Evolutionary conservation across 306 rosid species (phyloP), one percentile per base, ranked within the genome.

Genomic region (Pyrus bretschneideri): DNA sequence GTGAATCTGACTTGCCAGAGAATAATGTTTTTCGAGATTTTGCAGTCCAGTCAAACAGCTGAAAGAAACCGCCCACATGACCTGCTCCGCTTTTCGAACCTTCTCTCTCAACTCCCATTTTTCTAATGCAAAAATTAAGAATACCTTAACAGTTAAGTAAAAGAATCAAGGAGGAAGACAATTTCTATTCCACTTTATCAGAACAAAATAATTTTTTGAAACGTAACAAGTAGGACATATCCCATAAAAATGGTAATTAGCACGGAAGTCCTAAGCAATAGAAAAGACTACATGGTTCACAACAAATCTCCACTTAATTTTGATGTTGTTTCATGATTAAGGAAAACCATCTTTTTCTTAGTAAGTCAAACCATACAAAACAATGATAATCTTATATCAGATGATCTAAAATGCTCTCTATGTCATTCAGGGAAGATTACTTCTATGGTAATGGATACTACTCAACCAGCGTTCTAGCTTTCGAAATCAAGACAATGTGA

Each of bases 1-100:
- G 87, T 70, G 73, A 72, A 51, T 87, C 97, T 46, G 86, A 79
- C 77, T 90, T 90, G 79, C 85, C 77, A 11, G 97, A 78, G 82
- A 95, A 95, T 67, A 95, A 81, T 72, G 89, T 95, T 84, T 95
- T 95, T 9, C 96, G 89, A 13, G 97, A 89, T 82, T 95, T 95
- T 45, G 97, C 80, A 58, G 79, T 90, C 97, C 98, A 95, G 79
- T 95, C 97, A 75, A 95, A 95, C 83, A 95, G 82, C 51, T 95
- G 96, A 71, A 95, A 88, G 77, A 95, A 90, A 44, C 96, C 88
- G 62, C 98, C 96, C 46, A 79, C 93, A 71, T 91, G 85, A 69
- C 93, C 84, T 65, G 87, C 86, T 71, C 91, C 93, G 80, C 74
- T 75, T 86, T 78, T 92, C 11, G 76, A 76, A 82, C 91, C 90